These are phyloP conservation scores for Fusarium burgessii DNA, from an alignment of 2,329 filamentous ascomycete genomes.

Conservation along the genomic window DNA sequence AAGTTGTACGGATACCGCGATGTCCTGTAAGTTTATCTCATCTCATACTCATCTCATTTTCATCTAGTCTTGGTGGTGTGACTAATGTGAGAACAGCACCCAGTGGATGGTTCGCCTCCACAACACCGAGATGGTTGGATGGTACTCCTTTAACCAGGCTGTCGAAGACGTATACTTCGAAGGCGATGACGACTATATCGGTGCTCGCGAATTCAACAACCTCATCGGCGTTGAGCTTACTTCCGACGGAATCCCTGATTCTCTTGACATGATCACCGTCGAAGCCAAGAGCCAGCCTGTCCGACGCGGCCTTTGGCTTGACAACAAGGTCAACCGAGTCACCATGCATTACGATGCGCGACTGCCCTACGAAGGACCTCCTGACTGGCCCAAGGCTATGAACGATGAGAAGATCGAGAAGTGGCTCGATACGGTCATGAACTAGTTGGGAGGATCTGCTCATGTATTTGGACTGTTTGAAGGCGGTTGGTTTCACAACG, in stretches of 20 bases:
- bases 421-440: not conserved
- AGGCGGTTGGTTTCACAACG: not conserved
- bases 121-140: not conserved
- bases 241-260: not conserved
- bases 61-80: rapidly evolving
- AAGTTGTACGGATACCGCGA: conserved; percentile 5
- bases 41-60: too few species aligned
- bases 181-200: not conserved
- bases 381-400: not conserved
- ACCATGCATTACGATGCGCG: not conserved
- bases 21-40: conserved; percentile 9
- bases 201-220: not conserved
- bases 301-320: not conserved
- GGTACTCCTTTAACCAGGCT: conserved; percentile 3
- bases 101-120: conserved; percentile 35
- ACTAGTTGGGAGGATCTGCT: not conserved
- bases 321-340: not conserved
- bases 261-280: not conserved
- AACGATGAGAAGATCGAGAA: not conserved
- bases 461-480: not conserved
- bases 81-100: not conserved
- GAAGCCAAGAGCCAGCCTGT: not conserved
- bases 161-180: not conserved
- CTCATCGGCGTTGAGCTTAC: conserved; percentile 1
- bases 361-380: conserved; percentile 17